phyloP scores from a whole-genome alignment of 2,329 filamentous ascomycete species.

The Cladosporium sp. region DNA sequence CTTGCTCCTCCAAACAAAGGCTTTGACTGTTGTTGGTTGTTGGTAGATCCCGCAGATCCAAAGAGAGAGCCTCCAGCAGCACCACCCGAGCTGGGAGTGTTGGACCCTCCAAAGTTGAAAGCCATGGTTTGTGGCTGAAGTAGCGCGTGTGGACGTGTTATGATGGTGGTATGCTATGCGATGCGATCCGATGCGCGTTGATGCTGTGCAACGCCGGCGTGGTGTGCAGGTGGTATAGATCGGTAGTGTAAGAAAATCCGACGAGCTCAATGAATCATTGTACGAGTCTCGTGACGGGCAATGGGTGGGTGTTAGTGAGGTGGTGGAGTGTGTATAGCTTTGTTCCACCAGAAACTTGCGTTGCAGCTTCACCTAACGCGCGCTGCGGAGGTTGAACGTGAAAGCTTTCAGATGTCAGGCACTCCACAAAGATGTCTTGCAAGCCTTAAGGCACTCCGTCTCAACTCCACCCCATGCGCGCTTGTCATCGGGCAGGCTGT shows the following conservation, averaged over 20 bases:
- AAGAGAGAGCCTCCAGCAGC: conserved; percentile 23
- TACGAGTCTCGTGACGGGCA: background rate
- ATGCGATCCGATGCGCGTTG: conserved; percentile 1
- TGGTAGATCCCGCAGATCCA: conserved; percentile 26
- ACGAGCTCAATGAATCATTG: background rate
- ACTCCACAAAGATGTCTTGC: too few relatives aligned
- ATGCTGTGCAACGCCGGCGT: background rate
- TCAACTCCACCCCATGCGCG: too few relatives aligned
- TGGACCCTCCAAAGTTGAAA: conserved; percentile 9
- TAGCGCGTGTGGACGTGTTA: background rate
- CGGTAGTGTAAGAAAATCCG: background rate
- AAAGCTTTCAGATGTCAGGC: background rate
- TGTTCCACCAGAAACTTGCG: background rate
- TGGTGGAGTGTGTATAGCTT: background rate
- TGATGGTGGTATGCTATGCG: background rate
- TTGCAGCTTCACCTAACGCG: background rate
- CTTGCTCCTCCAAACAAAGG: conserved; percentile 21
- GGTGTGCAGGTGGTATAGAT: background rate
- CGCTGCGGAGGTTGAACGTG: background rate
- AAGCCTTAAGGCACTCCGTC: too few relatives aligned
- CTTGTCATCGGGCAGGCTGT: too few relatives aligned
- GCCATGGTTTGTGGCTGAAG: conserved; percentile 1
- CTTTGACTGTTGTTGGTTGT: conserved; percentile 19
- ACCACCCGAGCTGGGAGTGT: conserved; percentile 8
- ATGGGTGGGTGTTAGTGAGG: background rate